Conservation (phyloP, 208 protist species). For the Trypanosoma platydactyli region DNA sequence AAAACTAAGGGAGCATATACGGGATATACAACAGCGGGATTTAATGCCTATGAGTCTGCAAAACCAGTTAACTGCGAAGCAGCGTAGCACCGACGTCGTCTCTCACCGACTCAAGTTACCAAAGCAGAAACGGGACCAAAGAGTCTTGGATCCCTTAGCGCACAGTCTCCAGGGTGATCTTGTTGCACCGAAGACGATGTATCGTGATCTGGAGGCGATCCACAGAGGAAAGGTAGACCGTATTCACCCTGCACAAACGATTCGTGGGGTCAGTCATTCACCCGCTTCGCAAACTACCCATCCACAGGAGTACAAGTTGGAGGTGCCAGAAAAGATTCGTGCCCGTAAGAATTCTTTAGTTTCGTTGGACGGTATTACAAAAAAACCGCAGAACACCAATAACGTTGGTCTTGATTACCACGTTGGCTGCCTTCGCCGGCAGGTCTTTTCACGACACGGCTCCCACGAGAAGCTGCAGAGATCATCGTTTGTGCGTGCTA, state of each 20-base stretch:
- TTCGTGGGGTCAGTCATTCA: neutral
- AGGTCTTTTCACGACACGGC: neutral
- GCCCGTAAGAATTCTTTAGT: neutral
- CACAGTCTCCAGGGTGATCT: conserved; percentile 18
- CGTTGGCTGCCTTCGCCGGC: neutral
- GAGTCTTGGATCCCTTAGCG: neutral
- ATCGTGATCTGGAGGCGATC: conserved; percentile 15
- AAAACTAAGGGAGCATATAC: conserved; percentile 10
- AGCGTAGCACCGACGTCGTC: conserved; percentile 13
- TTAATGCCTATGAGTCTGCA: neutral
- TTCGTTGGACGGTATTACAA: conserved; percentile 1
- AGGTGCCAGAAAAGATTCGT: neutral
- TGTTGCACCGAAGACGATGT: conserved; percentile 7
- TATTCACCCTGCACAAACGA: neutral
- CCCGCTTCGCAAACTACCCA: neutral
- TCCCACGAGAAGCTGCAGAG: neutral
- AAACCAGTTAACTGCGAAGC: conserved; percentile 9
- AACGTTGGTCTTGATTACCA: neutral
- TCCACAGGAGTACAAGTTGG: neutral
- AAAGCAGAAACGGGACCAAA: conserved; percentile 14
- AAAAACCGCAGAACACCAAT: neutral
- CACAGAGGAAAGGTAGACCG: neutral
- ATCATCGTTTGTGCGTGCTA: neutral
- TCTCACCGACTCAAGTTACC: conserved; percentile 7
- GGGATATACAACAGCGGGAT: conserved; percentile 16